Base-by-base conservation (phyloP, 2,329 filamentous ascomycete genomes). In the Hymenoscyphus infarciens region DNA sequence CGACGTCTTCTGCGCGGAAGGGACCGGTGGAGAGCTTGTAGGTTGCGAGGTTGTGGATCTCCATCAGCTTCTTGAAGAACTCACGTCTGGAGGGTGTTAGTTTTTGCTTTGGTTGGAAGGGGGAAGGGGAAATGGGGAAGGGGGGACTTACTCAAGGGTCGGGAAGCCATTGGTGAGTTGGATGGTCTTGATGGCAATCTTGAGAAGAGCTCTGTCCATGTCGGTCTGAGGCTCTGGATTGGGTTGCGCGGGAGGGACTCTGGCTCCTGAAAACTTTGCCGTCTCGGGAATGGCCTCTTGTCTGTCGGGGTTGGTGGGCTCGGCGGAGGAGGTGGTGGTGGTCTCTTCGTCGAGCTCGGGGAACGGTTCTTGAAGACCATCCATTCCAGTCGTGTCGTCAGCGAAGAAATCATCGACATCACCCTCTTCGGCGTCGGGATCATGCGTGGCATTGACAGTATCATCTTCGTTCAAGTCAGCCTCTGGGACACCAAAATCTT, bases 61-160 rank as follows among this genome's bases (percentile, higher is more conserved):
- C 13, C 35, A 35, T 31, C 2, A 57, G 7, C 33, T 22, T 38
- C 1, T 16, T 22, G 33, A 39, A 57, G 7, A 57, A n/a, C 0
- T 25, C 56, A n/a, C 56, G 56, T 13, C 56, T 42, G n/a, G 19
- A 2, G 35, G 16, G 15, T 57, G 35, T 57, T 57, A 57, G 55
- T 57, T 2, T 6, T 22, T 22, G 4, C 1, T 22, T 25, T 25
- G 2, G 8, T 8, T 49, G 7, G 42, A 22, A 5, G 3, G 42
- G 10, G 19, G 11, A 27, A 10, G 42, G 42, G 42, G 19, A n/a
- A n/a, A n/a, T n/a, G n/a, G n/a, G 10, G 19, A 25, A 27, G 19
- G 42, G 42, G 42, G 19, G 19, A 49, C 42, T 49, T 49, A 49
- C 42, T 49, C 42, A 31, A 13, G 11, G 25, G 13, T 3, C 5